Base-by-base conservation (phyloP, 768 basidiomycete genomes). In the Amanita polypyramis region DNA sequence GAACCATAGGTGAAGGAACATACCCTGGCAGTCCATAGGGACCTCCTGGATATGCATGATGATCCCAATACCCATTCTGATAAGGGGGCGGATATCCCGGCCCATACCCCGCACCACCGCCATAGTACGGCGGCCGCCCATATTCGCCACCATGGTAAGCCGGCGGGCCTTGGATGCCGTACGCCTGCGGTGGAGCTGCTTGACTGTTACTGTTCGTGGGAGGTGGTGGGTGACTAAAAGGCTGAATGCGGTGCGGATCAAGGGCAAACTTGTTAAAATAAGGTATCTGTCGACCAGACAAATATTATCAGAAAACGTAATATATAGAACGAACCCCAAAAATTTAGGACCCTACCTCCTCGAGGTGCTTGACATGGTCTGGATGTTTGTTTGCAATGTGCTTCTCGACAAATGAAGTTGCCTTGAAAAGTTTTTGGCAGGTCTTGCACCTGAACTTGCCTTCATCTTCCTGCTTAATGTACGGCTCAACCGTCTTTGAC, bases 371-470 rank as follows among this genome's bases (percentile, higher is more conserved):
- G 50, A 94, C 77, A 12, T 90, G 69, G 51, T 96, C 89, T 9
- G 85, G 70, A 61, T 99, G 96, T 63, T 98, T 98, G 62, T 94
- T 91, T 10, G 83, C 78, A 52, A 99, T 83, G 62, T 99, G 96
- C 72, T 98, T 98, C 68, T 95, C 91, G 41, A 98, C 88, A 66
- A 97, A 99, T 20, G 93, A 81, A 29, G 88, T 85, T 3, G 93
- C 96, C 63, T 94, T 94, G 82, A 99, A 99, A 17, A 98, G 74
- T 70, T 99, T 99, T 66, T 82, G 84, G 65, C 96, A 99, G 23
- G 82, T 83, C 70, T 90, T 95, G 70, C 96, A 99, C 54, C 96
- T 76, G 69, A 88, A 98, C 62, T 96, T 98, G 58, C 85, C 89
- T 65, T 95, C 91, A 55, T 97, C 95, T 65, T 98, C 95, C 62